Evolutionary conservation across 768 basidiomycete genomes (phyloP).

Genomic region (Arthromyces matolae): DNA sequence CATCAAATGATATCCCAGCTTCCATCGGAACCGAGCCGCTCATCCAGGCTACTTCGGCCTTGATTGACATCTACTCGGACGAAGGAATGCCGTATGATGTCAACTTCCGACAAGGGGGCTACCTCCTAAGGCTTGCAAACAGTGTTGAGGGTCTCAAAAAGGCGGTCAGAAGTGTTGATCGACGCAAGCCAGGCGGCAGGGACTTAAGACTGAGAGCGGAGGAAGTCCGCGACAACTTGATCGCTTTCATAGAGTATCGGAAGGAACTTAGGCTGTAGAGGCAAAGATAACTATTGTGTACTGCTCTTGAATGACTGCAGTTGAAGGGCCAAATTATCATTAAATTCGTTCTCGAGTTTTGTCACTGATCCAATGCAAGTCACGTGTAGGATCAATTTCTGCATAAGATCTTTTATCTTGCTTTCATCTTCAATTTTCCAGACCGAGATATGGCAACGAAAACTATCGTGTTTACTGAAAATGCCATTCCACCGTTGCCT

Average conservation of each 20-base stretch:
- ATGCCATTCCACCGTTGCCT: conserved; percentile 33
- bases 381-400: too few species aligned
- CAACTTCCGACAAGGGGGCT: conserved; percentile 68
- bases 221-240: conserved; percentile 71
- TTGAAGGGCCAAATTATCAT: too few species aligned
- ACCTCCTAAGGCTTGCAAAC: conserved; percentile 50
- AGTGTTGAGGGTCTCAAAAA: conserved; percentile 61
- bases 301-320: too few species aligned
- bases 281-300: too few species aligned
- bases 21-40: conserved; percentile 59
- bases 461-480: conserved; percentile 25
- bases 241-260: conserved; percentile 74
- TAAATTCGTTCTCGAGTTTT: too few species aligned
- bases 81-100: conserved; percentile 76
- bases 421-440: background rate
- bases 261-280: conserved; percentile 45
- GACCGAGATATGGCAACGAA: conserved; percentile 9
- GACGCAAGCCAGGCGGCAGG: conserved; percentile 59
- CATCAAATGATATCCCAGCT: conserved; percentile 36
- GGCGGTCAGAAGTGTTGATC: conserved; percentile 61
- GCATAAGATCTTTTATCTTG: background rate
- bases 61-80: conserved; percentile 94
- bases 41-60: conserved; percentile 73
- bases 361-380: too few species aligned
- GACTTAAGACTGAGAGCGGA: conserved; percentile 69